phyloP scores from a whole-genome alignment of 192 early-diverging fungal species.

The Backusella psychrophila region DNA sequence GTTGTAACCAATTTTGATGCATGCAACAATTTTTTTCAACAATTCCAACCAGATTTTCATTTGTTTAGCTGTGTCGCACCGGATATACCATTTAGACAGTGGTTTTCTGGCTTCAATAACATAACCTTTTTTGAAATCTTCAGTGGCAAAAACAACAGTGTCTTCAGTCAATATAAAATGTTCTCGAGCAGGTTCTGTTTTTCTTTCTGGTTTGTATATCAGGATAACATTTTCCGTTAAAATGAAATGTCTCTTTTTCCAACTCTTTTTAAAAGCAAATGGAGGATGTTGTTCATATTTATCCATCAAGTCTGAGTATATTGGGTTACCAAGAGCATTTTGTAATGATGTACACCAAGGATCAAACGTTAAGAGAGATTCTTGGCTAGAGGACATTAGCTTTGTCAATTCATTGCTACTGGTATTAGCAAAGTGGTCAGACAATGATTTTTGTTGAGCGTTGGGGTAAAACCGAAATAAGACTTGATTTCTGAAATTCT shows the following conservation, averaged over 20 bases:
- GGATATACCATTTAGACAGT: conserved; percentile 20
- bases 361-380: neutral
- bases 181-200: conserved; percentile 11
- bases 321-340: conserved; percentile 1
- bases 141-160: conserved; percentile 28
- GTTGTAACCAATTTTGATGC: conserved; percentile 12
- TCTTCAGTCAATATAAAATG: conserved; percentile 27
- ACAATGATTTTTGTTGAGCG: neutral
- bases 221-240: conserved; percentile 15
- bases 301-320: conserved; percentile 14
- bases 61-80: conserved; percentile 18
- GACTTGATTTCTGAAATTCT: conserved; percentile 14
- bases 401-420: neutral
- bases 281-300: conserved; percentile 12
- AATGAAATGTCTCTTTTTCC: conserved; percentile 26
- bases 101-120: conserved; percentile 32
- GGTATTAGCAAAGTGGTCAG: neutral
- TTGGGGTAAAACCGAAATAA: conserved; percentile 16
- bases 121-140: conserved; percentile 32
- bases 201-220: conserved; percentile 18
- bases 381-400: neutral
- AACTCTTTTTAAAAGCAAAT: conserved; percentile 24
- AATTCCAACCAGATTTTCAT: conserved; percentile 22
- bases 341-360: conserved; percentile 21
- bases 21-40: conserved; percentile 24